Conservation (phyloP, 1,139 yeast genomes). For the Yarrowia galli region DNA sequence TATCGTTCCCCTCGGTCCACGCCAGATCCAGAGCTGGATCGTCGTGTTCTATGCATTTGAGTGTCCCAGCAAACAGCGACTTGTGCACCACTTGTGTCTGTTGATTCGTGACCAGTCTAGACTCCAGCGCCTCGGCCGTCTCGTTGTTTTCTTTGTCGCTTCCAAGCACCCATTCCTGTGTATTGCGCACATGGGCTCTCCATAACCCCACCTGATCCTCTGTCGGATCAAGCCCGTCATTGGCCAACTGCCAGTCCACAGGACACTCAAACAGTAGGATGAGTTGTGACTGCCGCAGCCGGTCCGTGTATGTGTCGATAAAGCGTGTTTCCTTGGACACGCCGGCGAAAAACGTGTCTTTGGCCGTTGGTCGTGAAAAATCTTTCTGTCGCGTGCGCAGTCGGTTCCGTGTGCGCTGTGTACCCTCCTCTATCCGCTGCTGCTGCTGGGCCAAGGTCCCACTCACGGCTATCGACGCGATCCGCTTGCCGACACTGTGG, state of each 20-base stretch:
- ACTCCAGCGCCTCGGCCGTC: slow-evolving; percentile 12
- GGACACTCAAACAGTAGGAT: slow-evolving; percentile 28
- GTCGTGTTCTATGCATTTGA: slow-evolving; percentile 33
- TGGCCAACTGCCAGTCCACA: slow-evolving; percentile 22
- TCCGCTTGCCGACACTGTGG: slow-evolving; percentile 29
- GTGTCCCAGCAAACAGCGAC: slow-evolving; percentile 33
- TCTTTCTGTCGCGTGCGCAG: slow-evolving; percentile 33
- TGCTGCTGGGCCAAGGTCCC: slow-evolving; percentile 12
- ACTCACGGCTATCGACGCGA: slow-evolving; percentile 22
- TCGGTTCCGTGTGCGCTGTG: background rate
- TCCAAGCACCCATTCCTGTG: slow-evolving; percentile 18
- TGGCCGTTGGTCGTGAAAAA: slow-evolving; percentile 14
- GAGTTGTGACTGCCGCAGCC: slow-evolving; percentile 9
- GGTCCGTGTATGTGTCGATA: slow-evolving; percentile 34
- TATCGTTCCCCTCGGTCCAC: slow-evolving; percentile 16
- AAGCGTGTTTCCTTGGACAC: slow-evolving; percentile 36
- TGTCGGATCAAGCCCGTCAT: slow-evolving; percentile 12
- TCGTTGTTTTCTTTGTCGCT: background rate
- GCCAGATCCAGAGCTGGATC: slow-evolving; percentile 18
- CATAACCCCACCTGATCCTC: slow-evolving; percentile 12
- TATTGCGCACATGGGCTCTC: background rate
- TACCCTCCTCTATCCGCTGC: slow-evolving; percentile 10
- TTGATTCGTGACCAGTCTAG: background rate
- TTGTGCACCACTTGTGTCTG: slow-evolving; percentile 24
- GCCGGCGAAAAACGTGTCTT: slow-evolving; percentile 14